Evolutionary conservation across 2,329 filamentous ascomycete species (phyloP), one percentile per base, ranked within the genome.

Genomic region (Fusarium sp.): DNA sequence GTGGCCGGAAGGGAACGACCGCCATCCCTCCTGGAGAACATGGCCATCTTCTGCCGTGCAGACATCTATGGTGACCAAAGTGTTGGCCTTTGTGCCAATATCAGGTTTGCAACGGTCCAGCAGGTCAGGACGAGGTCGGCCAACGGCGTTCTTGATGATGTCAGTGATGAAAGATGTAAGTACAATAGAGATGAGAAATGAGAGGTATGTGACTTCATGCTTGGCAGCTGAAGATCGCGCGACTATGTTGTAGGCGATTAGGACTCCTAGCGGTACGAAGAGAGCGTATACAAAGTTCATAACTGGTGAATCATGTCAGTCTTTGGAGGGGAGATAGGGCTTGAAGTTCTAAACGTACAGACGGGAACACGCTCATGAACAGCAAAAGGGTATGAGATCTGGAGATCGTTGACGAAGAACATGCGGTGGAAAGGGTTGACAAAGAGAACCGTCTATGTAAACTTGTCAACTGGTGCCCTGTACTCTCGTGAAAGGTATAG

Each of bases 361-460:
- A 97, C 89, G 9, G 93, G 85, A 0, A 99, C 96, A 65, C 94
- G 88, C 79, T 99, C 94, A 50, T 91, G 80, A 57, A 91, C 84
- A 22, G 96, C 93, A 79, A 97, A 92, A 1, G 96, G 96, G 75
- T 91, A 97, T 68, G 93, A 90, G 62, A 98, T 93, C 49, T 88
- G 84, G 23, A 92, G 85, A 77, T 98, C 93, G 76, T 94, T 92
- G 65, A 98, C 87, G 68, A 88, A 92, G 81, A 99, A 98, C 88
- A 97, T 92, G 80, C 93, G 93, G 78, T 98, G 94, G 77, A 98
- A 98, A 0, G 96, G 96, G 63, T 90, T 89, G 72, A 92, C 85
- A 46, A 79, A 75, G 17, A 75, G 48, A 25, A 71, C 70, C 48
- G 74, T 73, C 78, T 79, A 71, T 58, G n/a, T n/a, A 25, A 40